These are phyloP conservation scores for Tolypocladium ophioglossoides DNA, from an alignment of 2,329 filamentous ascomycete genomes.

Conservation along the genomic window DNA sequence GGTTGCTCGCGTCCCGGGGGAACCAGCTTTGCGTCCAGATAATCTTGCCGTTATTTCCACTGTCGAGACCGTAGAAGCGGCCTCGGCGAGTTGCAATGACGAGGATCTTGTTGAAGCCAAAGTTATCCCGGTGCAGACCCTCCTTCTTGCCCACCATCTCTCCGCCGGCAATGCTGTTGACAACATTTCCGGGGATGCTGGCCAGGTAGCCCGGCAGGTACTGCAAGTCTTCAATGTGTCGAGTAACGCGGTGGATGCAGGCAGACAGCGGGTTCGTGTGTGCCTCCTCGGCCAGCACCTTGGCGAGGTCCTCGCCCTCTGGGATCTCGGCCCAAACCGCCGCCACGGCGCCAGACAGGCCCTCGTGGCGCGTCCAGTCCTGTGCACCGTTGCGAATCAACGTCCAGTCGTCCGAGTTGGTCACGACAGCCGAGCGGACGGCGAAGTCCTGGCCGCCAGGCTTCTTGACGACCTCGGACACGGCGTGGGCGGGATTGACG, in stretches of 20 bases:
- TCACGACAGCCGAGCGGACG: constrained; percentile 64
- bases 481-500: constrained; percentile 50
- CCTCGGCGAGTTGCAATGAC: constrained; percentile 72
- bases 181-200: constrained; percentile 55
- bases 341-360: constrained; percentile 66
- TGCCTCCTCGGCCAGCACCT: constrained; percentile 75
- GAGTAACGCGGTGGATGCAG: constrained; percentile 78
- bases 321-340: constrained; percentile 73
- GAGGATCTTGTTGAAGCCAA: constrained; percentile 81
- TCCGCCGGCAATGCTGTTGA: constrained; percentile 53
- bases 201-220: constrained; percentile 65
- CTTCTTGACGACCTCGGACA: constrained; percentile 75
- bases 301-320: constrained; percentile 61
- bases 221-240: constrained; percentile 70
- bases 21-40: constrained; percentile 64
- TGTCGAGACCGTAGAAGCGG: constrained; percentile 69
- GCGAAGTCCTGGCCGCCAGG: constrained; percentile 55
- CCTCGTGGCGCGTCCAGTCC: constrained; percentile 74
- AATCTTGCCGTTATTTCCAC: constrained; percentile 61
- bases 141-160: constrained; percentile 31
- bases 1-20: constrained; percentile 40
- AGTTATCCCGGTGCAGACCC: constrained; percentile 56
- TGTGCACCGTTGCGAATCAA: constrained; percentile 73
- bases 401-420: constrained; percentile 63
- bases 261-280: constrained; percentile 70